phyloP scores from a whole-genome alignment of 257 asterid species.

The Ajuga chamaepitys region DNA sequence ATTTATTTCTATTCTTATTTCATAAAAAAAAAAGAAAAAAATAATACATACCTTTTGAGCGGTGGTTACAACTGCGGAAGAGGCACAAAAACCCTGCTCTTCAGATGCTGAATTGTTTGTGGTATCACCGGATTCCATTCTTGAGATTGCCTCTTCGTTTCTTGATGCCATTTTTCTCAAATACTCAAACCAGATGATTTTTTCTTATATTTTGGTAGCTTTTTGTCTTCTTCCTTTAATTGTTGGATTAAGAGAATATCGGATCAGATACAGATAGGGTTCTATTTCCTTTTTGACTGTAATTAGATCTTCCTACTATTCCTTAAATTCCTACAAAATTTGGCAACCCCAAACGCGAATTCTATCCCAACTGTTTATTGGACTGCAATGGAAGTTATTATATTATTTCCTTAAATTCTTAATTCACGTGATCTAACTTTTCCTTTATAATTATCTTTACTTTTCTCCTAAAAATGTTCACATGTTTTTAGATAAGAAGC shows the following conservation, averaged over 20 bases:
- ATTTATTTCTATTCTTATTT: background rate
- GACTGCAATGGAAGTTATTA: no score
- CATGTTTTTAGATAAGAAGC: no score
- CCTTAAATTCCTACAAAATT: background rate
- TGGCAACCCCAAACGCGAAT: background rate
- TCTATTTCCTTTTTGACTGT: background rate
- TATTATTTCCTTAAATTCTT: no score
- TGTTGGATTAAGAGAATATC: no score
- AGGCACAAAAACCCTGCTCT: conserved; percentile 10
- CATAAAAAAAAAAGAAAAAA: background rate
- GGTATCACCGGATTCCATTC: conserved; percentile 41
- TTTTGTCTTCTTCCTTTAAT: background rate
- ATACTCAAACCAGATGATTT: background rate
- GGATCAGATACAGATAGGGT: background rate
- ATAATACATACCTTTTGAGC: conserved; percentile 35
- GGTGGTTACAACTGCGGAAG: conserved; percentile 14
- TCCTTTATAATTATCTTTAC: no score
- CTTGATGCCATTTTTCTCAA: conserved; percentile 7
- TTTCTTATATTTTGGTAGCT: no score
- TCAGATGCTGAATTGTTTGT: background rate
- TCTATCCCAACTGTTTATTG: no score
- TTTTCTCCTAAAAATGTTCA: no score
- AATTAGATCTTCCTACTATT: background rate
- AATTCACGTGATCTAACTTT: no score
- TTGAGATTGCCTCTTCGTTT: conserved; percentile 22